Percentiles rank a stretch among this genome's conserved stretches.
These are phyloP conservation scores for Emmonsia crescens DNA, from an alignment of 2,329 filamentous ascomycete genomes.

Conservation along the genomic window DNA sequence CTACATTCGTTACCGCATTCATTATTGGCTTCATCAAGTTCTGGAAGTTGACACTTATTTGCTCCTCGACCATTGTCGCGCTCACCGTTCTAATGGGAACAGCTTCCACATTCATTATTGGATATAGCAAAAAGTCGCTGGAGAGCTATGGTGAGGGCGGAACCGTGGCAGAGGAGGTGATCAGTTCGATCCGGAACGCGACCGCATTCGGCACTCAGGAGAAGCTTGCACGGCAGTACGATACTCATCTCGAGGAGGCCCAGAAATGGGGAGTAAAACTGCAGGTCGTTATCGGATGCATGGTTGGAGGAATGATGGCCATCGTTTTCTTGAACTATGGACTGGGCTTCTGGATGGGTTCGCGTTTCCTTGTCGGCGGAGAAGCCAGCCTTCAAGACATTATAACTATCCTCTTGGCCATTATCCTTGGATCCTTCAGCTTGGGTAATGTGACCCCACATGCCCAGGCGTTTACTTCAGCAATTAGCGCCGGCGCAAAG, in stretches of 20 bases:
- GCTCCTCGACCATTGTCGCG: constrained; percentile 69
- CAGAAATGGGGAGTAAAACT: constrained; percentile 66
- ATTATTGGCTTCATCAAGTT: constrained; percentile 83
- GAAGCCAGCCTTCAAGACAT: constrained; percentile 59
- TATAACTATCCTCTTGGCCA: constrained; percentile 75
- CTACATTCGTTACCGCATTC: constrained; percentile 80
- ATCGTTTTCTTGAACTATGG: constrained; percentile 81
- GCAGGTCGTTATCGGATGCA: constrained; percentile 60
- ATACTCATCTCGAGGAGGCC: constrained; percentile 59
- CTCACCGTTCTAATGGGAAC: constrained; percentile 67
- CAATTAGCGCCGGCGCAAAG: constrained; percentile 73
- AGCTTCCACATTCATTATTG: constrained; percentile 64
- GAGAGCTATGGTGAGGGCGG: constrained; percentile 74
- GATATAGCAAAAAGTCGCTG: constrained; percentile 67
- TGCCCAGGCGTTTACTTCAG: constrained; percentile 72
- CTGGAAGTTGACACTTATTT: constrained; percentile 87
- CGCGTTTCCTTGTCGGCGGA: constrained; percentile 57
- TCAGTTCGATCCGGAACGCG: constrained; percentile 86
- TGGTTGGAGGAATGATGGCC: constrained; percentile 76
- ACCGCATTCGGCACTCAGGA: constrained; percentile 89
- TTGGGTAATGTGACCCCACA: constrained; percentile 82
- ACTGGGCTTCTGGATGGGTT: constrained; percentile 81
- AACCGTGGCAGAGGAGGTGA: constrained; percentile 83
- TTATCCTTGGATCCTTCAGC: constrained; percentile 88
- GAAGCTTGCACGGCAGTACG: constrained; percentile 79